A percentile compares a stretch with the other conserved stretches of the same genome.
Evolutionary conservation across 345 rosid species (phyloP).

Genomic region (Melastoma malabathricum): DNA sequence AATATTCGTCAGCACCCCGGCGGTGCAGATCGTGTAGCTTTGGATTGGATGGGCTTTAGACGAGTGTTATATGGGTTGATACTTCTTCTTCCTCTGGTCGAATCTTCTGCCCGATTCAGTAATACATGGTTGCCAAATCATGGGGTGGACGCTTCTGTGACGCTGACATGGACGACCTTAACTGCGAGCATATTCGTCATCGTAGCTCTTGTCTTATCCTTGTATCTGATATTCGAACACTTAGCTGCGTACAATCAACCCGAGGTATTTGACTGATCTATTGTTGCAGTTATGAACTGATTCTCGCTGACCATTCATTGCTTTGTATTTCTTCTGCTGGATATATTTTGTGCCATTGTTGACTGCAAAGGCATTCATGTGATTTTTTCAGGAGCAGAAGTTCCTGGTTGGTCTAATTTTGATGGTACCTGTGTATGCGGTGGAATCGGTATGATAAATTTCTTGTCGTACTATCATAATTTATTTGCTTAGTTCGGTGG

Average conservation of each 20-base stretch:
- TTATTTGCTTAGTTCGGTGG: background rate
- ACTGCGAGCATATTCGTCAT: slow-evolving; percentile 79
- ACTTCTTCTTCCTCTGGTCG: slow-evolving; percentile 41
- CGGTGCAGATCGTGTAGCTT: background rate
- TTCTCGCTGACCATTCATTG: background rate
- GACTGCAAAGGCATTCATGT: background rate
- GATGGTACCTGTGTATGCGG: slow-evolving; percentile 94
- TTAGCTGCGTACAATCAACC: slow-evolving; percentile 89
- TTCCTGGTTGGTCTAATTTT: slow-evolving; percentile 86
- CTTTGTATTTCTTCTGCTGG: background rate
- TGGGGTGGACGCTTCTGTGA: slow-evolving; percentile 26
- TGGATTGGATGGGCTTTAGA: slow-evolving; percentile 48
- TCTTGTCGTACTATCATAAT: background rate
- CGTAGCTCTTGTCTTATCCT: slow-evolving; percentile 67
- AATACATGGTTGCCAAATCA: slow-evolving; percentile 29
- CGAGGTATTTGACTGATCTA: slow-evolving; percentile 47
- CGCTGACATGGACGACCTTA: slow-evolving; percentile 67
- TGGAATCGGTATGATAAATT: slow-evolving; percentile 68
- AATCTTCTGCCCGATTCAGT: slow-evolving; percentile 37
- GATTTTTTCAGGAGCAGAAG: slow-evolving; percentile 80
- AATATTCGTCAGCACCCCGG: no score
- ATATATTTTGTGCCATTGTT: background rate
- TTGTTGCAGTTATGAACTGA: background rate
- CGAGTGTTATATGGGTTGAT: slow-evolving; percentile 32
- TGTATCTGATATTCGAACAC: slow-evolving; percentile 86